Evolutionary conservation across 139 green algal genomes (phyloP), one percentile per base, ranked within the genome.

Genomic region (Zygnema circumcarinatum): DNA sequence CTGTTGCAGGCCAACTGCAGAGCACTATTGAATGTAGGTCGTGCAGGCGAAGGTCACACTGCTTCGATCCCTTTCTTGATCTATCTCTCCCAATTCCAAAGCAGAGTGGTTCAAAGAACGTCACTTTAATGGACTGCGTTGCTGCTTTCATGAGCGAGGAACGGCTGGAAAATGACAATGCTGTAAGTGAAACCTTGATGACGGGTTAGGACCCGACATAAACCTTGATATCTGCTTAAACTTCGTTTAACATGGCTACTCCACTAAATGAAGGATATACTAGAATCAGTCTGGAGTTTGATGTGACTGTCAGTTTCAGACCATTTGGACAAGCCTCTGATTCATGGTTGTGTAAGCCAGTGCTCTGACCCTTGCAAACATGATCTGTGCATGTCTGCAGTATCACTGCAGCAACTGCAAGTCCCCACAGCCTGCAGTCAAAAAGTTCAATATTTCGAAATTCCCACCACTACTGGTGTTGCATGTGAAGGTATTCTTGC

Each of bases 381-480:
- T n/a, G n/a, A n/a, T n/a, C n/a, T n/a, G n/a, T n/a, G n/a, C n/a
- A n/a, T n/a, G n/a, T 79, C 7, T 85, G 21, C 53, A 84, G 53
- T 84, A 89, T 40, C 25, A 39, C 0, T 89, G 83, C 83, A 81
- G 35, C 25, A 67, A 89, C 41, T 89, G 78, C 78, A 76, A 87
- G 79, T 54, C 79, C 21, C 78, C 95, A 67, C 89, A 94, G 79
- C 87, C 90, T 62, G 94, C 94, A 0, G 74, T 87, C 76, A 98
- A 98, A 93, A 96, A 97, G 90, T 92, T 99, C 72, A 94, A 96
- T 88, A 79, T 98, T 67, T 98, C 94, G 93, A 86, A 76, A 22
- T 85, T 97, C 78, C 96, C 96, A 0, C 92, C 96, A 74, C 92
- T 99, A 74, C 90, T 99, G 42, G 94, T 99, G 31, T 92, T 99